phyloP scores from a whole-genome alignment of 1,284 basidiomycete species.

The Coriolopsis trogii region DNA sequence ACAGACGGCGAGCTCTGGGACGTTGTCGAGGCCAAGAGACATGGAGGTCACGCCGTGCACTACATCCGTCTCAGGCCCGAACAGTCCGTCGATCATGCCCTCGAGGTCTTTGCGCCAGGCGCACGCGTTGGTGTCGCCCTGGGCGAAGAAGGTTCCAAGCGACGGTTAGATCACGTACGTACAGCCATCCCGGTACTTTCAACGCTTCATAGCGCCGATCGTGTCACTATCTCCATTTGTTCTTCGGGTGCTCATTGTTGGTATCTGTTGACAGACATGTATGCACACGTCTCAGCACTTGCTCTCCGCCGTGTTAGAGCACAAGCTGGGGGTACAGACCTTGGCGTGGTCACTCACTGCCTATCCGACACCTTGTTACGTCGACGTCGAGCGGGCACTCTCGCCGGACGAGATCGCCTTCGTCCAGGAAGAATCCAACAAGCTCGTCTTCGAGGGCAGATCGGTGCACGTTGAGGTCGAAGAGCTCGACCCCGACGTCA shows the following conservation, averaged over 20 bases:
- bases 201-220: too few species aligned
- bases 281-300: conserved; percentile 86
- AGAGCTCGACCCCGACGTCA: conserved; percentile 53
- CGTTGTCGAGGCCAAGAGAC: conserved; percentile 72
- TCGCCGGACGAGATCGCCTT: conserved; percentile 62
- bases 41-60: conserved; percentile 80
- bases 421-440: conserved; percentile 72
- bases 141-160: conserved; percentile 64
- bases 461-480: conserved; percentile 69
- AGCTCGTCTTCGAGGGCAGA: conserved; percentile 64
- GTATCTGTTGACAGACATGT: conserved; percentile 58
- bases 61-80: conserved; percentile 55
- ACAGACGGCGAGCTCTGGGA: conserved; percentile 51
- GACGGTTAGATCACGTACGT: conserved; percentile 80
- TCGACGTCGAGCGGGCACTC: conserved; percentile 77
- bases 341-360: conserved; percentile 83
- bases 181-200: too few species aligned
- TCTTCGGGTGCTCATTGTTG: not conserved
- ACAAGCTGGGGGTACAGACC: conserved; percentile 69
- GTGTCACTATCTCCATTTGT: too few species aligned
- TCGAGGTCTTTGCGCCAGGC: conserved; percentile 52
- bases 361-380: conserved; percentile 70
- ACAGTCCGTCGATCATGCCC: conserved; percentile 45
- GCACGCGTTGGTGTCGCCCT: conserved; percentile 57
- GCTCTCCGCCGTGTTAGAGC: conserved; percentile 81